A percentile compares a stretch with the other conserved stretches of the same genome.
Evolutionary conservation across 345 rosid species (phyloP).

Genomic region (Dipteronia sinensis): DNA sequence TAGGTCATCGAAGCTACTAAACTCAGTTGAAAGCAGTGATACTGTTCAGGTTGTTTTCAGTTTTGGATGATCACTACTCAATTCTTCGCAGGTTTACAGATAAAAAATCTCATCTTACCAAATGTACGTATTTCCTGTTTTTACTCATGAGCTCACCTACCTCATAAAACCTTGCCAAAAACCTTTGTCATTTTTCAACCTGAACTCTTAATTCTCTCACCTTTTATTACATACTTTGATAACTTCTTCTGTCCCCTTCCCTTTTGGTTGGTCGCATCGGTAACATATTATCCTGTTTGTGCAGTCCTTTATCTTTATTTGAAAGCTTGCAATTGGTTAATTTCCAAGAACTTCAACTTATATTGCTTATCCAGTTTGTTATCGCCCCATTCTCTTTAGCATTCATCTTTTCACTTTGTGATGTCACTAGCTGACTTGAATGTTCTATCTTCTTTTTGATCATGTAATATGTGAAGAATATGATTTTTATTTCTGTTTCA

Average conservation of each 20-base stretch:
- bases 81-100: neutral
- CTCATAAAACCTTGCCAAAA: neutral
- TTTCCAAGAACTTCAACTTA: neutral
- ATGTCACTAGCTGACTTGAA: conserved; percentile 2
- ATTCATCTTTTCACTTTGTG: neutral
- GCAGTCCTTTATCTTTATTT: neutral
- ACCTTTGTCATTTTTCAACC: neutral
- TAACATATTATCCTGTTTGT: neutral
- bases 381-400: neutral
- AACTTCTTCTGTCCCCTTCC: neutral
- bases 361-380: neutral
- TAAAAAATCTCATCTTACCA: neutral
- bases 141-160: neutral
- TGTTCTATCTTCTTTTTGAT: conserved; percentile 4
- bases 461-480: conserved; percentile 10
- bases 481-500: conserved; percentile 37
- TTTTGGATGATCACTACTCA: neutral
- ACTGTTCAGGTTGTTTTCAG: neutral
- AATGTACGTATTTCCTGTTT: too few species aligned
- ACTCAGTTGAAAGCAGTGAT: neutral
- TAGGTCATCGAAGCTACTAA: neutral
- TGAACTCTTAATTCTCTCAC: neutral
- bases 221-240: neutral
- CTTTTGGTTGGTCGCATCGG: neutral
- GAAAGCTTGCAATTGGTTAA: neutral